A percentile compares a stretch with the other conserved stretches of the same genome.
Conservation (phyloP, 371 early-diverging fungal species). For the Mucor indicus region DNA sequence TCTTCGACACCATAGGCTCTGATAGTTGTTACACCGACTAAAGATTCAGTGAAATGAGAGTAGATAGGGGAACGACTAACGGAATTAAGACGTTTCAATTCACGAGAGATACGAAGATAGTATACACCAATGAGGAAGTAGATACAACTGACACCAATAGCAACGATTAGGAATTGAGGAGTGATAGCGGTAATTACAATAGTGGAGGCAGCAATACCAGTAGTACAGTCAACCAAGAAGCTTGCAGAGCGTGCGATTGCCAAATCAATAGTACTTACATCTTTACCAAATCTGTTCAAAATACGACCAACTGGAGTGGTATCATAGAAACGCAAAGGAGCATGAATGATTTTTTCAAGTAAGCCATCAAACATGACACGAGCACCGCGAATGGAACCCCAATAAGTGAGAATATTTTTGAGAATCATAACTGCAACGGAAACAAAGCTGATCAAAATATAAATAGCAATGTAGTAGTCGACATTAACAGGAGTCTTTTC, state of each 20-base stretch:
- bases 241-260: slow-evolving; percentile 33
- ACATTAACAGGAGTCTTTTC: slow-evolving; percentile 18
- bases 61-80: slow-evolving; percentile 74
- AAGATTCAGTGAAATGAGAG: slow-evolving; percentile 71
- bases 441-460: slow-evolving; percentile 12
- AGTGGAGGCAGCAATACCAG: slow-evolving; percentile 55
- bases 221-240: slow-evolving; percentile 32
- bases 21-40: slow-evolving; percentile 62
- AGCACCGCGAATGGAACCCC: slow-evolving; percentile 61
- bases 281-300: slow-evolving; percentile 83
- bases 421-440: slow-evolving; percentile 11
- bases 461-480: slow-evolving; percentile 26
- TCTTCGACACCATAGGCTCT: slow-evolving; percentile 70
- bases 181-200: slow-evolving; percentile 58
- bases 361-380: slow-evolving; percentile 49
- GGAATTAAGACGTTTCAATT: slow-evolving; percentile 78
- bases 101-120: slow-evolving; percentile 73
- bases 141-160: slow-evolving; percentile 22
- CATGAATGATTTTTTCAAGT: slow-evolving; percentile 58
- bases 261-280: slow-evolving; percentile 34
- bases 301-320: slow-evolving; percentile 91
- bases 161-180: slow-evolving; percentile 53
- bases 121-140: slow-evolving; percentile 44
- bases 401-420: slow-evolving; percentile 30
- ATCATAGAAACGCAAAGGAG: slow-evolving; percentile 85